phyloP scores from a whole-genome alignment of 495 filamentous ascomycete genomes.

The Paragyromitra xinjiangensis region DNA sequence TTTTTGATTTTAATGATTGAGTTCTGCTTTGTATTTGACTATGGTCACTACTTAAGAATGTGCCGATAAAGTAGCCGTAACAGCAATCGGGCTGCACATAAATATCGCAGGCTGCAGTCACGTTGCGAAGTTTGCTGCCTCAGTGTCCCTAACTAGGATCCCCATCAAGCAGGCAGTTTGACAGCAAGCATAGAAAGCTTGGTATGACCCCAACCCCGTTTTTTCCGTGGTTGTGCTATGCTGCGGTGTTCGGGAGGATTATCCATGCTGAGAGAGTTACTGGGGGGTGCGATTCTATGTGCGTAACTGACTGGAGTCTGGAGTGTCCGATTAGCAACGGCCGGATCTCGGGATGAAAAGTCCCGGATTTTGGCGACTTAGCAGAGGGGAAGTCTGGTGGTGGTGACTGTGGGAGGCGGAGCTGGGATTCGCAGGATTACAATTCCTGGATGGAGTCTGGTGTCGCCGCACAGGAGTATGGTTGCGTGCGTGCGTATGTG shows the following conservation, averaged over 20 bases:
- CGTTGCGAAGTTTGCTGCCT: not conserved
- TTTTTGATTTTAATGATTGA: slow-evolving; percentile 1
- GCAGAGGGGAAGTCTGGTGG: not conserved
- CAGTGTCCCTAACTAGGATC: not conserved
- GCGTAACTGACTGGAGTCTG: not conserved
- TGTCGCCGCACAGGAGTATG: not conserved
- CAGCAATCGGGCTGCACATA: slow-evolving; percentile 25
- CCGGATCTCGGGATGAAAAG: slow-evolving; percentile 1
- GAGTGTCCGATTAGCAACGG: not conserved
- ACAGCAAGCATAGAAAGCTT: slow-evolving; percentile 36
- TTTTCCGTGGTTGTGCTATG: not conserved
- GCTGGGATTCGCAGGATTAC: slow-evolving; percentile 24
- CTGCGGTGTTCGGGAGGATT: slow-evolving; percentile 34
- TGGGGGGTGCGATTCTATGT: not conserved
- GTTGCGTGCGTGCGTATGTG: not conserved
- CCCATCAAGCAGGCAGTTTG: slow-evolving; percentile 14
- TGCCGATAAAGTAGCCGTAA: slow-evolving; percentile 6
- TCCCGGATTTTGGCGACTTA: not conserved
- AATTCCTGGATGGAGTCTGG: slow-evolving; percentile 19
- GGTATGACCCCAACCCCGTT: slow-evolving; percentile 25
- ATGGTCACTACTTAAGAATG: not conserved
- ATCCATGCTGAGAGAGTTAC: not conserved
- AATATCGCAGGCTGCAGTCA: slow-evolving; percentile 31
- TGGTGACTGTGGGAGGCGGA: not conserved
- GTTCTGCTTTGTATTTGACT: slow-evolving; percentile 1